Conservation (phyloP, 805 yeast genomes). For the Pichia rugopelliculosa region DNA sequence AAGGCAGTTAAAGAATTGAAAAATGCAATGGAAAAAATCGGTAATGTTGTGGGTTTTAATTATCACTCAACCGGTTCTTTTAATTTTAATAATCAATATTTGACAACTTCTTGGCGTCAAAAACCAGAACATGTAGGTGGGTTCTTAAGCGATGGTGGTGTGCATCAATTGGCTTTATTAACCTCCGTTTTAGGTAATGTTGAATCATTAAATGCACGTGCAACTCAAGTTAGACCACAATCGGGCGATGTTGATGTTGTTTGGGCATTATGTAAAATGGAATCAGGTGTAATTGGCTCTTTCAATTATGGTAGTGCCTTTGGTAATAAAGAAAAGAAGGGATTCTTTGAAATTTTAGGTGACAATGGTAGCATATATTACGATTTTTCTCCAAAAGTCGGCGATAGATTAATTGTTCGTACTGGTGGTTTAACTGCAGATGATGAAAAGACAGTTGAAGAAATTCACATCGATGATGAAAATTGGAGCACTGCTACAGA, state of each 20-base stretch:
- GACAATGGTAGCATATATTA: constrained; percentile 65
- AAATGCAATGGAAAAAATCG: constrained; percentile 61
- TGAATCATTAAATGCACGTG: constrained; percentile 61
- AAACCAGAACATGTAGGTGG: constrained; percentile 93
- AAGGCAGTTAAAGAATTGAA: constrained; percentile 49
- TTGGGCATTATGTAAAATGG: constrained; percentile 58
- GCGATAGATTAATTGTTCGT: constrained; percentile 31
- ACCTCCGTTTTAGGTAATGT: constrained; percentile 77
- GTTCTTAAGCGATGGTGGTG: constrained; percentile 90
- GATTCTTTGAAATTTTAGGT: constrained; percentile 68
- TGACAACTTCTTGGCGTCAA: constrained; percentile 77
- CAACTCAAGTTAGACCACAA: constrained; percentile 66
- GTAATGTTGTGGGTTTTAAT: constrained; percentile 61
- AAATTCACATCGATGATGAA: constrained; percentile 37
- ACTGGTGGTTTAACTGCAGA: constrained; percentile 53
- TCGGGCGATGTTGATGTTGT: constrained; percentile 81
- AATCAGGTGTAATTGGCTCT: constrained; percentile 63
- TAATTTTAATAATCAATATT: constrained; percentile 50
- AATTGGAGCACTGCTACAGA: constrained; percentile 36
- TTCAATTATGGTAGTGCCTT: constrained; percentile 83
- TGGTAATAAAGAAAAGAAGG: constrained; percentile 70
- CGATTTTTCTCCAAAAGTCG: constrained; percentile 51
- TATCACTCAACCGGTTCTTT: constrained; percentile 72
- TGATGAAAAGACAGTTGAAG: constrained; percentile 31
- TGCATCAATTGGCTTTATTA: constrained; percentile 83